Evolutionary conservation across 2,329 filamentous ascomycete genomes (phyloP).

Genomic region (Colletotrichum aenigma): DNA sequence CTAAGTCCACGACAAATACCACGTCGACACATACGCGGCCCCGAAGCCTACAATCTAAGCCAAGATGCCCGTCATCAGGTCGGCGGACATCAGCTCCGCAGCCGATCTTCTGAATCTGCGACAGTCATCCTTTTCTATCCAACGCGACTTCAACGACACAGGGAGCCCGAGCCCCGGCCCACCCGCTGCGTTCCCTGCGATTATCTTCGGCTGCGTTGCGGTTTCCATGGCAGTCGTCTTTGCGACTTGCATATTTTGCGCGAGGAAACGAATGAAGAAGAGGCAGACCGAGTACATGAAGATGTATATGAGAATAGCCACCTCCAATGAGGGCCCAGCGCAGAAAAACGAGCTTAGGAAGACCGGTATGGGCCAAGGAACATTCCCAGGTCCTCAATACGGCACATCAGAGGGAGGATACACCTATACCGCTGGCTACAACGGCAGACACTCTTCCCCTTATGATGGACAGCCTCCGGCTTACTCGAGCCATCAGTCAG

Average conservation of each 20-base stretch:
- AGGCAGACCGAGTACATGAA: not conserved
- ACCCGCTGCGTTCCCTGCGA: not conserved
- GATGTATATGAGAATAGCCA: not conserved
- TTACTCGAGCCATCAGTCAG: not conserved
- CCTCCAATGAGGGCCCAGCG: not conserved
- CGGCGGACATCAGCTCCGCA: not conserved
- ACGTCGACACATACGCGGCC: not conserved
- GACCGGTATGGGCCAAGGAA: not conserved
- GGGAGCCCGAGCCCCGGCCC: not conserved
- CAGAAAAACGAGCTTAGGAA: not conserved
- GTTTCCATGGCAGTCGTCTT: not conserved
- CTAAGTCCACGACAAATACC: not conserved
- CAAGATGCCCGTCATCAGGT: not conserved
- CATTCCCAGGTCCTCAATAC: not conserved
- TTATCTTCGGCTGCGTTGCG: not conserved
- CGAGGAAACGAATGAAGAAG: not conserved
- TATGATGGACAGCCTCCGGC: not conserved
- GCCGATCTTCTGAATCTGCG: not conserved
- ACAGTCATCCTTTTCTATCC: not conserved
- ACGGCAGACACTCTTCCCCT: not conserved
- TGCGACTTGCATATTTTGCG: not conserved
- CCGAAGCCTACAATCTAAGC: not conserved
- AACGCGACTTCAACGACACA: not conserved
- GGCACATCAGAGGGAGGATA: not conserved
- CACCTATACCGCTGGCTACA: not conserved